Evolutionary conservation across 2,329 filamentous ascomycete species (phyloP).

Genomic region (Zymoseptoria passerinii): DNA sequence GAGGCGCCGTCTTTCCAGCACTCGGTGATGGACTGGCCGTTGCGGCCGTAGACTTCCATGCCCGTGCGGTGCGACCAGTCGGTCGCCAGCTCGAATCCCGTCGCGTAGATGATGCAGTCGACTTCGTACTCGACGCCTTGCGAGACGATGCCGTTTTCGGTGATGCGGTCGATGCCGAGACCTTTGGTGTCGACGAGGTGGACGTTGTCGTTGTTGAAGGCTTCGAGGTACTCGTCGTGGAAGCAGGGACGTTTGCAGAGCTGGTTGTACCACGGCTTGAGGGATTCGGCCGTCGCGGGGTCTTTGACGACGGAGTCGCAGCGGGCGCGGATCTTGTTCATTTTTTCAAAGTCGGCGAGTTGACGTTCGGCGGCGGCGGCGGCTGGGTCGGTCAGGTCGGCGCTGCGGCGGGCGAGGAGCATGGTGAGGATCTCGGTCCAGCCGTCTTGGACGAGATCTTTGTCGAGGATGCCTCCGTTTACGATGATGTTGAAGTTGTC

Average conservation of each 20-base stretch:
- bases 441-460: constrained; percentile 21
- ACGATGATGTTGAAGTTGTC: constrained; percentile 35
- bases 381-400: constrained; percentile 7
- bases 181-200: constrained; percentile 52
- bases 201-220: constrained; percentile 53
- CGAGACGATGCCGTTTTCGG: constrained; percentile 40
- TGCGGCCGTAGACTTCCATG: constrained; percentile 33
- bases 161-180: constrained; percentile 43
- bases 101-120: constrained; percentile 41
- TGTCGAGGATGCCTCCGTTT: constrained; percentile 13
- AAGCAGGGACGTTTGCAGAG: constrained; percentile 58
- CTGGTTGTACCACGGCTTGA: constrained; percentile 52
- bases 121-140: constrained; percentile 42
- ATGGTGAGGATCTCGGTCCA: constrained; percentile 19
- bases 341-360: constrained; percentile 18
- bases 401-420: constrained; percentile 12
- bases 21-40: constrained; percentile 38
- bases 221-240: constrained; percentile 48
- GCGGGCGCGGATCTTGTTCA: constrained; percentile 39
- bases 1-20: constrained; percentile 37
- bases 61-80: constrained; percentile 23
- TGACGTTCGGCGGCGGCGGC: constrained; percentile 14
- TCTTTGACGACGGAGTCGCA: constrained; percentile 45
- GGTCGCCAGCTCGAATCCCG: constrained; percentile 35
- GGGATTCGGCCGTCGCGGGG: constrained; percentile 40